Evolutionary conservation across 371 early-diverging fungal species (phyloP), one percentile per base, ranked within the genome.

Genomic region (Saksenaea oblongispora): DNA sequence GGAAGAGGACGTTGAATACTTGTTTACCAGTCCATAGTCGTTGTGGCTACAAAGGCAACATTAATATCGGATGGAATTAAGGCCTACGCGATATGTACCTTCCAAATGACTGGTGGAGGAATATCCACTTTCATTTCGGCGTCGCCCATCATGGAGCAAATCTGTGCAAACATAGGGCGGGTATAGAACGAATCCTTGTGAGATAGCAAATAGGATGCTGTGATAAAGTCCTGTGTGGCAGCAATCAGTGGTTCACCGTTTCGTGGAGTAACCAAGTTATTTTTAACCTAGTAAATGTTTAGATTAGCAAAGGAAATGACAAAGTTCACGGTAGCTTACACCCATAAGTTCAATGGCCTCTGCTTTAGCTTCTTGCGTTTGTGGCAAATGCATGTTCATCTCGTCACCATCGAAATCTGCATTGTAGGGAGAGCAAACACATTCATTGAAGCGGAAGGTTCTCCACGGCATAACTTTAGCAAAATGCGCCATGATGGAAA

Each of bases 371-470:
- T 99, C 99, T 76, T 97, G 94, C 3, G 99, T 99, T 79, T 99
- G 99, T 14, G 99, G 99, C 7, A 99, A 92, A 79, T 99, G 99
- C 77, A 99, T 84, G 76, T 99, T 99, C 99, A 99, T 99, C 80
- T 99, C 99, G 81, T 99, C 99, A 69, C 99, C 99, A 75, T 99
- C 99, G 76, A 99, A 99, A 89, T 99, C 99, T 39, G 99, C 99
- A 79, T 99, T 99, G 73, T 99, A 99, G 24, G 99, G 99, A 4
- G 96, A 90, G 78, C 99, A 99, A 4, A 98, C 99, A 87, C 98
- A 99, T 77, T 98, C 99, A 75, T 99, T 99, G 86, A 99, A 98
- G 54, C 99, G 89, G 82, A 99, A 94, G 3, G 99, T 99, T 66
- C 97, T 84, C 93, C 97, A 95, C 3, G 98, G 97, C 75, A 93